Evolutionary conservation across 768 basidiomycete species (phyloP), one percentile per base, ranked within the genome.

Genomic region (Amanita brunnescens): DNA sequence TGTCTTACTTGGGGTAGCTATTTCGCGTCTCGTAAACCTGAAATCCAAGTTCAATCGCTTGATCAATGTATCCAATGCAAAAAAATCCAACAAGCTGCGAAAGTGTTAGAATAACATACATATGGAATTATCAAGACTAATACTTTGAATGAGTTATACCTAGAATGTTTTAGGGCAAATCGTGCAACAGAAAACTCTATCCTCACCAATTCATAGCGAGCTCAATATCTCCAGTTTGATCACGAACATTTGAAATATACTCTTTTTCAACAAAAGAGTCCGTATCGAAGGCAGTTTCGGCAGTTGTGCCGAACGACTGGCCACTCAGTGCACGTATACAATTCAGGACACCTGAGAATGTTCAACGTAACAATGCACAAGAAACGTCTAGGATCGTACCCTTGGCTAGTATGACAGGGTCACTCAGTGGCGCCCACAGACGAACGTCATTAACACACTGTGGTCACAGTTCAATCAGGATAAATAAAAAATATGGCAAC

Each of bases 91-190:
- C 81, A 49, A 85, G 69, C 81, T 85, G 49, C 6, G 21, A 30
- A 30, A 18, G 24, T 18, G n/a, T 41, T 32, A 49, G 18, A 37
- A 44, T 26, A 53, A 30, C 46, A 34, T 34, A 43, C 14, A 44
- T 14, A 20, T 45, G 21, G 9, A 48, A 51, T 6, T 33, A 12
- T 44, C 6, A 9, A 33, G 5, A 37, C 24, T 29, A 18, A 42
- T 58, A 80, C 79, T 72, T 83, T 84, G 70, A 78, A 81, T 9
- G 82, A 72, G 57, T 81, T 76, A 56, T 83, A 84, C 80, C 81
- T 82, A 43, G 26, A 12, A 35, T 10, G 43, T 13, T 32, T 38
- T 44, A 18, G 3, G 24, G 24, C 26, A 26, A 14, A 32, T 39
- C 5, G 46, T 34, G 23, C 40, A 50, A 30, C 13, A 41, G 29